Evolutionary conservation across 495 filamentous ascomycete species (phyloP).

Genomic region (Trichoderma asperelloides): DNA sequence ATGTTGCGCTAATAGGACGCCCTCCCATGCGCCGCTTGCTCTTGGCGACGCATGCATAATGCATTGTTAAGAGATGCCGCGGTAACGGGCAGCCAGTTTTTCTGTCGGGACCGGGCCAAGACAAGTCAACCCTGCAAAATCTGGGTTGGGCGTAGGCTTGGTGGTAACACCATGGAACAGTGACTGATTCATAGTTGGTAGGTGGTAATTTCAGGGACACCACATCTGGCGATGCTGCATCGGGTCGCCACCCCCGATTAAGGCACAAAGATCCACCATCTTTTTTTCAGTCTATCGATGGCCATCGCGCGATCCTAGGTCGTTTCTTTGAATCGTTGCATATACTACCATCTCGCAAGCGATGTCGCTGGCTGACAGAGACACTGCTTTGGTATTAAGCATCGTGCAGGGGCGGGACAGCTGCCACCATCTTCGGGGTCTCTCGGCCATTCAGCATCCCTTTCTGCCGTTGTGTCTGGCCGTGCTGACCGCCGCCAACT

Average conservation of each 20-base stretch:
- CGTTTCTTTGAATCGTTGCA: not conserved
- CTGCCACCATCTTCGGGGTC: not conserved
- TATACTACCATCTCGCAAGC: not conserved
- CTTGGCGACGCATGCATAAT: not conserved
- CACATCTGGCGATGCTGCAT: not conserved
- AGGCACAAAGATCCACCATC: not conserved
- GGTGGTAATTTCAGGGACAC: constrained; percentile 7
- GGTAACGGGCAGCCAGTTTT: not conserved
- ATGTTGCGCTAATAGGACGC: no score
- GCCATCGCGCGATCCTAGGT: not conserved
- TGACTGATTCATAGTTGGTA: not conserved
- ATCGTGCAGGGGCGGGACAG: not conserved
- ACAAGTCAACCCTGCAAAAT: not conserved
- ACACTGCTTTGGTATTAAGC: not conserved
- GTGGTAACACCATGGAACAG: not conserved
- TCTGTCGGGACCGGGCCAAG: not conserved
- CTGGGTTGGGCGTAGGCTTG: not conserved
- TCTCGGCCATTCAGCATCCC: constrained; percentile 2
- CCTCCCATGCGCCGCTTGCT: no score
- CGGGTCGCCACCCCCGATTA: constrained; percentile 3
- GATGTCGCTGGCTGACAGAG: no score
- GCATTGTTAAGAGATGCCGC: not conserved
- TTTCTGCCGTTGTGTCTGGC: not conserved
- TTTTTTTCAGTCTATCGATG: not conserved
- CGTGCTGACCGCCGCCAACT: not conserved